A percentile compares a stretch with the other conserved stretches of the same genome.
phyloP scores from a whole-genome alignment of 805 yeast species.

The Candida adriatica region DNA sequence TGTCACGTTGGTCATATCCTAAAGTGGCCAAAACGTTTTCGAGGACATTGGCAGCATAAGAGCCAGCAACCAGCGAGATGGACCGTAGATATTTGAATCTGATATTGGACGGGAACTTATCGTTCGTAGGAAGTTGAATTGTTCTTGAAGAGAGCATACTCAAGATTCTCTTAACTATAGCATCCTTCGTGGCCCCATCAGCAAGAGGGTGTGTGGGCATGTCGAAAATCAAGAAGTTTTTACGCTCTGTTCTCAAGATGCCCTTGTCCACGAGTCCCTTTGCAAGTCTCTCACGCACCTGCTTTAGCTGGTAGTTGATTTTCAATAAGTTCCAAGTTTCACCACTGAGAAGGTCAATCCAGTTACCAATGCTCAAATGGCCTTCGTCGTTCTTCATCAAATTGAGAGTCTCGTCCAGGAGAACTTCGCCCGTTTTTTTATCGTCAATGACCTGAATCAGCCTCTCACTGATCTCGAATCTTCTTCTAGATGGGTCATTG shows the following conservation, averaged over 20 bases:
- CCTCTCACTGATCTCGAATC: slow-evolving; percentile 84
- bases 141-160: slow-evolving; percentile 67
- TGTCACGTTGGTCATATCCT: slow-evolving; percentile 83
- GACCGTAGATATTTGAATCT: slow-evolving; percentile 71
- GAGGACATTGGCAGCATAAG: slow-evolving; percentile 93
- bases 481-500: slow-evolving; percentile 85
- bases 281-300: slow-evolving; percentile 92
- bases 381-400: slow-evolving; percentile 83
- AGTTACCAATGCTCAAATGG: slow-evolving; percentile 67
- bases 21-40: slow-evolving; percentile 78
- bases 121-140: slow-evolving; percentile 46
- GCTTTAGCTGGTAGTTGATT: slow-evolving; percentile 91
- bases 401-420: slow-evolving; percentile 88
- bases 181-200: slow-evolving; percentile 79
- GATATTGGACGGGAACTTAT: slow-evolving; percentile 62
- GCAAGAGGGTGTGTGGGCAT: slow-evolving; percentile 98
- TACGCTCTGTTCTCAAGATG: slow-evolving; percentile 88
- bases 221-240: slow-evolving; percentile 88
- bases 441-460: slow-evolving; percentile 81
- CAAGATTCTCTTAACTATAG: slow-evolving; percentile 65
- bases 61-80: slow-evolving; percentile 75
- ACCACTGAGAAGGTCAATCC: slow-evolving; percentile 92
- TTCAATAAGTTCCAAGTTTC: slow-evolving; percentile 97
- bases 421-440: slow-evolving; percentile 87
- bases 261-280: slow-evolving; percentile 98